A percentile compares a stretch with the other conserved stretches of the same genome.
Conservation (phyloP, 306 rosid species). For the Prosopis cineraria region DNA sequence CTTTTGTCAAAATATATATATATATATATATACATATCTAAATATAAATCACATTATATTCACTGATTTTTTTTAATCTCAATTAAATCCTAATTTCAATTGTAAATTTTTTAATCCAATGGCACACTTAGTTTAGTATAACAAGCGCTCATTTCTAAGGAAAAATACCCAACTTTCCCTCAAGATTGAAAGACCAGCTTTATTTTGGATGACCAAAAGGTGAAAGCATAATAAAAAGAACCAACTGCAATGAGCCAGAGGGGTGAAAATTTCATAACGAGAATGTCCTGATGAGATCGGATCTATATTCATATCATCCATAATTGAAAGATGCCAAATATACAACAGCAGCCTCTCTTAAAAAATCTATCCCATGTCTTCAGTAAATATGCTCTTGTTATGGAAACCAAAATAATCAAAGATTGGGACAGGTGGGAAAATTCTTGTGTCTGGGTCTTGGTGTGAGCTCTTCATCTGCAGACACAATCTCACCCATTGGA, state of each 20-base stretch:
- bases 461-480: background rate
- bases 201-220: background rate
- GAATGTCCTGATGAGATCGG: background rate
- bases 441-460: background rate
- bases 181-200: background rate
- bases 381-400: conserved; percentile 11
- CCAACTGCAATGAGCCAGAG: background rate
- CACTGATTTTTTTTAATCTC: too few relatives aligned
- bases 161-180: too few relatives aligned
- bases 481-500: background rate
- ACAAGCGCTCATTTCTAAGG: too few relatives aligned
- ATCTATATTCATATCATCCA: background rate
- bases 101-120: too few relatives aligned
- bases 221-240: background rate
- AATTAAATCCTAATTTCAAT: too few relatives aligned
- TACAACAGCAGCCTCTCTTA: background rate
- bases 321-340: background rate
- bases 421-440: background rate
- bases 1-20: too few relatives aligned
- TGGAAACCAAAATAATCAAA: conserved; percentile 21
- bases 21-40: too few relatives aligned
- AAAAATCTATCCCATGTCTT: conserved; percentile 3
- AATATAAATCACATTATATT: too few relatives aligned
- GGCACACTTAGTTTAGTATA: too few relatives aligned
- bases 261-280: too few relatives aligned